phyloP scores from a whole-genome alignment of 2,329 filamentous ascomycete genomes.

The Neopestalotiopsis rosae region DNA sequence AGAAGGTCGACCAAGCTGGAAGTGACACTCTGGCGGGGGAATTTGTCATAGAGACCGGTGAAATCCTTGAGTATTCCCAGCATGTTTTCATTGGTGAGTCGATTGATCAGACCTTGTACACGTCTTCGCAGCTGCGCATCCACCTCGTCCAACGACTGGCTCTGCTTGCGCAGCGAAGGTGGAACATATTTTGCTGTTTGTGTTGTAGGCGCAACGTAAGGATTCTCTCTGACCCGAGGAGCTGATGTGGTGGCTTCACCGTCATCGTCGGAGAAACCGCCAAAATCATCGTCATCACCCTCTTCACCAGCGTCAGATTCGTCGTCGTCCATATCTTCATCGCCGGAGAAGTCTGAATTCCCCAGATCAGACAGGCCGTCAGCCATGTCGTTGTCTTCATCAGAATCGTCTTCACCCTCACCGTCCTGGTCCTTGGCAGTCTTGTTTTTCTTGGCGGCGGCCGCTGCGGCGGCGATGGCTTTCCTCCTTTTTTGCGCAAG shows the following conservation, averaged over 20 bases:
- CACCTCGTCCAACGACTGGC: constrained; percentile 69
- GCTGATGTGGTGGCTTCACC: constrained; percentile 38
- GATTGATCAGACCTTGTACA: constrained; percentile 87
- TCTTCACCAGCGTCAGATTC: constrained; percentile 40
- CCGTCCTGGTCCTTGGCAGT: constrained; percentile 23
- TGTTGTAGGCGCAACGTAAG: constrained; percentile 77
- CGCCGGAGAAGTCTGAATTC: constrained; percentile 26
- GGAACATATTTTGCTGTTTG: constrained; percentile 80
- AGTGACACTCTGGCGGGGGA: constrained; percentile 89
- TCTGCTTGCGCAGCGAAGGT: constrained; percentile 75
- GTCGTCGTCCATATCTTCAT: constrained; percentile 45
- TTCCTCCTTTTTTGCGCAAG: constrained; percentile 62
- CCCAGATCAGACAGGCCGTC: constrained; percentile 39
- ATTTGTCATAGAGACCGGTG: constrained; percentile 80
- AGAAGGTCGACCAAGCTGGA: constrained; percentile 79
- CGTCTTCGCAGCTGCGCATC: constrained; percentile 76
- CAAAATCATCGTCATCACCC: constrained; percentile 40
- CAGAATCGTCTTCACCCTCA: constrained; percentile 32
- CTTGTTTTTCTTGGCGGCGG: constrained; percentile 17
- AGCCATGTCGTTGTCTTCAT: constrained; percentile 35
- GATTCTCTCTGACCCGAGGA: constrained; percentile 75
- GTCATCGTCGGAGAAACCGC: constrained; percentile 42
- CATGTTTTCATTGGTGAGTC: constrained; percentile 89
- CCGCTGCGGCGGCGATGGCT: constrained; percentile 33
- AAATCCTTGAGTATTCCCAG: constrained; percentile 82